Evolutionary conservation across 805 yeast species (phyloP), one percentile per base, ranked within the genome.

Genomic region (Danielia oregonensis): DNA sequence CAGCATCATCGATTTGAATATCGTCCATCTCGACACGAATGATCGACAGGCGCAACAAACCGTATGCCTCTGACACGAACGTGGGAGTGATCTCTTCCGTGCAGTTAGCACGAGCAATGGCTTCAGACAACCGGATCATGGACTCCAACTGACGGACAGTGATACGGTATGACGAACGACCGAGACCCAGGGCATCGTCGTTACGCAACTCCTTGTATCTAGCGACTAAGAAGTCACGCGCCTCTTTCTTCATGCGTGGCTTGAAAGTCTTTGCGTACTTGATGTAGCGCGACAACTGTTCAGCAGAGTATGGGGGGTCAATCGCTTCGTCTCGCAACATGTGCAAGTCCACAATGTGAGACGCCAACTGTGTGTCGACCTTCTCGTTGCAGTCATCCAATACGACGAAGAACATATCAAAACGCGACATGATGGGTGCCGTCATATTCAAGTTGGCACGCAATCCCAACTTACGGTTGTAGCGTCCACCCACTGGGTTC

Each of bases 391-490:
- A 85, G 53, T 93, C 97, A 61, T 91, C 98, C 44, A 93, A 68
- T 34, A 93, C 82, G 17, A 93, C 97, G 54, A 93, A 93, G 57
- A 93, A 93, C 45, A 93, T 65, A 63, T 93, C 98, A 59, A 93
- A 93, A 63, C 98, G 79, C 19, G 97, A 91, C 96, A 93, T 93
- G 56, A 93, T 93, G 2, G 98, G 98, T 1, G 97, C 97, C 11
- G 96, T 86, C 96, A 93, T 87, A 52, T 83, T 81, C 54, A 93
- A 71, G 55, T 93, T 93, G 31, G 94, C 79, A 43, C 95, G 71
- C 40, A 93, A 70, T 2, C 95, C 85, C 31, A 79, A 58, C 54
- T 86, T 88, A 37, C 96, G 75, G 61, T 93, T 91, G 59, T 93
- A 93, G 51, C 98, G 71, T 33, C 98, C 98, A n/a, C 88, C 94